A percentile compares a stretch with the other conserved stretches of the same genome.
These are phyloP conservation scores for Begonia masoniana DNA, from an alignment of 306 rosid species.

Conservation along the genomic window DNA sequence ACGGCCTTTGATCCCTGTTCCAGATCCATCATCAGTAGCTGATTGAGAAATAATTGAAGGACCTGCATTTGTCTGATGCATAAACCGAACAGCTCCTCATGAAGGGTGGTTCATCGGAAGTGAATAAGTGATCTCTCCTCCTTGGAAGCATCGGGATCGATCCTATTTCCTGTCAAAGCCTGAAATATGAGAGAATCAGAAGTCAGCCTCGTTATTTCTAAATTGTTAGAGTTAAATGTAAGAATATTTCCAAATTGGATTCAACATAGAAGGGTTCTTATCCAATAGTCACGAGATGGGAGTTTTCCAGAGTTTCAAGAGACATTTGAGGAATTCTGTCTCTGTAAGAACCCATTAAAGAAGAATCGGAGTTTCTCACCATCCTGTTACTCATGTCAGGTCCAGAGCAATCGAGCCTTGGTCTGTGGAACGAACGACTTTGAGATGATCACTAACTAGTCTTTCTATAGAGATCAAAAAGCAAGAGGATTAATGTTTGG, in stretches of 20 bases:
- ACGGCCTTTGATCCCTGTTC: constrained; percentile 89
- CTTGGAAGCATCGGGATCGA: constrained; percentile 34
- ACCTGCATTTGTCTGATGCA: constrained; percentile 22
- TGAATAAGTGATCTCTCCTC: constrained; percentile 41
- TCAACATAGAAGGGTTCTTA: not conserved
- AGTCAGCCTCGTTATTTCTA: constrained; percentile 50
- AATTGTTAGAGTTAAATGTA: constrained; percentile 33
- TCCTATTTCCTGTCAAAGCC: constrained; percentile 43
- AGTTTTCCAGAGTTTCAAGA: constrained; percentile 61
- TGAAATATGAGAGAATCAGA: constrained; percentile 52
- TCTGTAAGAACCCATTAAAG: constrained; percentile 60
- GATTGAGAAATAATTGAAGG: constrained; percentile 77
- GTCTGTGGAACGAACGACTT: constrained; percentile 80
- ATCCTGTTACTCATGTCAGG: constrained; percentile 51
- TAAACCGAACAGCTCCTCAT: no score
- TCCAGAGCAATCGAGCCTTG: constrained; percentile 67
- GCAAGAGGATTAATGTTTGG: constrained; percentile 18
- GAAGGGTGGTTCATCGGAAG: constrained; percentile 24
- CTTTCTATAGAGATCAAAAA: constrained; percentile 39
- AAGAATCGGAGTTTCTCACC: constrained; percentile 71
- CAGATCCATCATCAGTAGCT: constrained; percentile 96
- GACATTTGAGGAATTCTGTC: constrained; percentile 47
- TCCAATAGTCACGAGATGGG: constrained; percentile 31
- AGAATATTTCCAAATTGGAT: constrained; percentile 2
- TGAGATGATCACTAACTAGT: constrained; percentile 62